phyloP scores from a whole-genome alignment of 257 asterid genomes.

The Penstemon eatonii region DNA sequence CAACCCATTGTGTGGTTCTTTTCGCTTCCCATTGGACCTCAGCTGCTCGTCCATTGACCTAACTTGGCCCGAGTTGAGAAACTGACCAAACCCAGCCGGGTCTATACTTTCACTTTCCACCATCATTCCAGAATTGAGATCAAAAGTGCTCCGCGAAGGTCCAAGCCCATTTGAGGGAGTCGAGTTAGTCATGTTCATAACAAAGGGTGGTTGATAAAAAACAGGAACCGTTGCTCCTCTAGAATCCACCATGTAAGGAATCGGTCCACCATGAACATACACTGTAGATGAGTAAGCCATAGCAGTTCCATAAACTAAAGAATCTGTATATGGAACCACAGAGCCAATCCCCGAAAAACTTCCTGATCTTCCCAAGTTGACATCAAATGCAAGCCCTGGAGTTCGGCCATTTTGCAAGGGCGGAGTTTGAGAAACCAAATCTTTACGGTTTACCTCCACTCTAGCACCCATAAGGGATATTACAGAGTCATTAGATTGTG shows the following conservation, averaged over 20 bases:
- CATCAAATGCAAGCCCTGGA: slow-evolving; percentile 50
- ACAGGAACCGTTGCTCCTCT: slow-evolving; percentile 58
- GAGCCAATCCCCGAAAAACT: slow-evolving; percentile 54
- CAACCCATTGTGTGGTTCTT: slow-evolving; percentile 72
- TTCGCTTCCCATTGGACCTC: slow-evolving; percentile 54
- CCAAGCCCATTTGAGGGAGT: slow-evolving; percentile 50
- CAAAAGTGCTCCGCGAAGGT: slow-evolving; percentile 57
- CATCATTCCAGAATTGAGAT: slow-evolving; percentile 53
- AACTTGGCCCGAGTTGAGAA: slow-evolving; percentile 42
- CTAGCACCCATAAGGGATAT: slow-evolving; percentile 75
- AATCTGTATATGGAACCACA: slow-evolving; percentile 43
- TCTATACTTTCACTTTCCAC: slow-evolving; percentile 54
- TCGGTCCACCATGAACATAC: slow-evolving; percentile 54
- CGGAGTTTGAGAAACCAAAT: slow-evolving; percentile 36
- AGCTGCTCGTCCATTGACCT: slow-evolving; percentile 48
- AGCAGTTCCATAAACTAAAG: slow-evolving; percentile 50
- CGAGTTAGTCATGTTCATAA: slow-evolving; percentile 46
- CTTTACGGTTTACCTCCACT: slow-evolving; percentile 62
- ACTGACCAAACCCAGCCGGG: slow-evolving; percentile 47
- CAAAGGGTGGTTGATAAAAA: slow-evolving; percentile 35
- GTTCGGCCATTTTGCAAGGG: slow-evolving; percentile 46
- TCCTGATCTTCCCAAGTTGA: slow-evolving; percentile 43
- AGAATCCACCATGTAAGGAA: slow-evolving; percentile 79
- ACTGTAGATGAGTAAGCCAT: slow-evolving; percentile 52
- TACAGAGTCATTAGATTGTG: slow-evolving; percentile 43